Evolutionary conservation across 805 yeast species (phyloP).

Genomic region (Ogataea methylovora): DNA sequence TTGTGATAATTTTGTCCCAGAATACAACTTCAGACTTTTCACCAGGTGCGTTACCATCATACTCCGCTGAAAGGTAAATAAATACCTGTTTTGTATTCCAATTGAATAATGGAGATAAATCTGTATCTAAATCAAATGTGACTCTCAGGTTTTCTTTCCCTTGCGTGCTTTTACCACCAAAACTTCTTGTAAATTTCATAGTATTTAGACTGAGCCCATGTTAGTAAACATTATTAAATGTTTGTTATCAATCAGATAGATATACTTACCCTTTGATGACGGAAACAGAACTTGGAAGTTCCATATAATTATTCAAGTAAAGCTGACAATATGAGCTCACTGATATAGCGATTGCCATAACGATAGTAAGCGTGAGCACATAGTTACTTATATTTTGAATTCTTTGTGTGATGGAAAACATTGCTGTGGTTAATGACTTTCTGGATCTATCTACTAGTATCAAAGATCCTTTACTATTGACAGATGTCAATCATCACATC

Average conservation of each 20-base stretch:
- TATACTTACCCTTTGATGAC: conserved; percentile 6
- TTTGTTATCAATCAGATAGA: conserved; percentile 24
- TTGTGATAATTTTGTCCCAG: conserved; percentile 81
- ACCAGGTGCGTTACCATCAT: conserved; percentile 33
- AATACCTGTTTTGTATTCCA: conserved; percentile 98
- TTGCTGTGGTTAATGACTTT: background rate
- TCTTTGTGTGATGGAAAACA: conserved; percentile 4
- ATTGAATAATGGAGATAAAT: conserved; percentile 74
- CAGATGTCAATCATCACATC: too few species aligned
- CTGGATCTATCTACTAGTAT: background rate
- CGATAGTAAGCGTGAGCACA: background rate
- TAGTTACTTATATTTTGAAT: background rate
- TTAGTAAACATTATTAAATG: background rate
- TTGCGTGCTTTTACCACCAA: conserved; percentile 56
- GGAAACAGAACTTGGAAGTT: conserved; percentile 19
- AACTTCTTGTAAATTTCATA: conserved; percentile 19
- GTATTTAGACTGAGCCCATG: conserved; percentile 20
- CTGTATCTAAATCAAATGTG: conserved; percentile 65
- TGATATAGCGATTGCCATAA: background rate
- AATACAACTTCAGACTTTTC: conserved; percentile 56
- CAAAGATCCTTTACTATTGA: background rate
- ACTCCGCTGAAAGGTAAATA: conserved; percentile 83
- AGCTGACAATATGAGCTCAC: conserved; percentile 43
- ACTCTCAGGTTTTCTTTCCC: conserved; percentile 74
- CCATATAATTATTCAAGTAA: conserved; percentile 35